phyloP scores from a whole-genome alignment of 805 yeast species.

The Lipomyces orientalis region DNA sequence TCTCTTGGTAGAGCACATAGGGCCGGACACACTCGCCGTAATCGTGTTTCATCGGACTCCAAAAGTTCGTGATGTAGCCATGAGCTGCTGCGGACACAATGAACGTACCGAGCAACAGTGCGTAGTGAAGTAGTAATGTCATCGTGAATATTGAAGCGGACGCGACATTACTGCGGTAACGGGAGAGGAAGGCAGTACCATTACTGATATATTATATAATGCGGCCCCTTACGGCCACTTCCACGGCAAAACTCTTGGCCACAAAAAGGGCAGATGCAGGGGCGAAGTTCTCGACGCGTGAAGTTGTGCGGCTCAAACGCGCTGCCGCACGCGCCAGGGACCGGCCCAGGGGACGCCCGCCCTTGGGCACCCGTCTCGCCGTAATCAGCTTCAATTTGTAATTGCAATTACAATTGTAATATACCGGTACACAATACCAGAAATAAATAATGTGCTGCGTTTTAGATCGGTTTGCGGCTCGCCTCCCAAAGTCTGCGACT shows the following conservation, averaged over 20 bases:
- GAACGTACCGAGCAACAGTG: neutral
- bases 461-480: no score
- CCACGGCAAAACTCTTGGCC: neutral
- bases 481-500: no score
- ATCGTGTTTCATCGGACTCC: slow-evolving; percentile 6
- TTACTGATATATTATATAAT: neutral
- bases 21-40: slow-evolving; percentile 17
- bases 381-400: no score
- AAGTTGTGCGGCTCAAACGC: neutral
- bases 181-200: neutral
- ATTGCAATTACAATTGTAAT: no score
- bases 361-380: no score
- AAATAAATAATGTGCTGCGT: no score
- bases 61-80: slow-evolving; percentile 14
- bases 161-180: neutral
- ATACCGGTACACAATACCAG: no score
- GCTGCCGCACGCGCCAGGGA: neutral
- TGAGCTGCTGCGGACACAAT: neutral
- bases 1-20: neutral
- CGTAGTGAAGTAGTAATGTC: neutral
- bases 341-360: no score
- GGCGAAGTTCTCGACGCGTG: neutral
- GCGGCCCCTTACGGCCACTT: neutral
- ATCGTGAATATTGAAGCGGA: neutral
- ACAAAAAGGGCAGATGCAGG: neutral